Percentiles rank a stretch among this genome's conserved stretches.
Evolutionary conservation across 2,329 filamentous ascomycete genomes (phyloP).

Genomic region (Drechslerella stenobrocha): DNA sequence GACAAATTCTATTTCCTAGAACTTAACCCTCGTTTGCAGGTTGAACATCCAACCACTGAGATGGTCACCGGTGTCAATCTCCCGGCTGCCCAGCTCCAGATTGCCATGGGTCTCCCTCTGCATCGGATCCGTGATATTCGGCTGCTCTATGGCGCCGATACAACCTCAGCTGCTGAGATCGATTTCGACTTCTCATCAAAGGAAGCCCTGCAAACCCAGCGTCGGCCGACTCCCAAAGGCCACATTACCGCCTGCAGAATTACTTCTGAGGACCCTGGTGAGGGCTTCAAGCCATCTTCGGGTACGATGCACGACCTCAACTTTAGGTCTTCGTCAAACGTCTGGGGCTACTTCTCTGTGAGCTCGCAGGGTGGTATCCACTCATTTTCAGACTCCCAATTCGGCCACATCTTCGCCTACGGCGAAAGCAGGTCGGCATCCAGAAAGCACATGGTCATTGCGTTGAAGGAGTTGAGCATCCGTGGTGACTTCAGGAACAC

Average conservation of each 20-base stretch:
- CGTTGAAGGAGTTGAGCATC: slow-evolving; percentile 97
- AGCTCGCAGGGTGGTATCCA: slow-evolving; percentile 95
- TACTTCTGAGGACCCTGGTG: slow-evolving; percentile 96
- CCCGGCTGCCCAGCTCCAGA: slow-evolving; percentile 94
- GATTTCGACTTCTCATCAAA: slow-evolving; percentile 95
- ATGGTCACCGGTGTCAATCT: slow-evolving; percentile 99
- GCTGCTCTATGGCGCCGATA: slow-evolving; percentile 91
- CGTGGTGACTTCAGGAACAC: slow-evolving; percentile 99
- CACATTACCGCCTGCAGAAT: slow-evolving; percentile 99
- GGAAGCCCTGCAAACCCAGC: slow-evolving; percentile 79
- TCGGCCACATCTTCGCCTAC: slow-evolving; percentile 98
- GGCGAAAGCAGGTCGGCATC: slow-evolving; percentile 96
- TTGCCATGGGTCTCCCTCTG: slow-evolving; percentile 96
- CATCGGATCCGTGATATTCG: slow-evolving; percentile 96
- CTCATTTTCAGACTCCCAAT: slow-evolving; percentile 98
- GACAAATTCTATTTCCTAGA: slow-evolving; percentile 99
- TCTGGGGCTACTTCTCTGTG: slow-evolving; percentile 99
- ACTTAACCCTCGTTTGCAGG: slow-evolving; percentile 96
- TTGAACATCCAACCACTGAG: slow-evolving; percentile 98
- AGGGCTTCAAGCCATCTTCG: slow-evolving; percentile 99
- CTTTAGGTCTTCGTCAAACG: slow-evolving; percentile 97
- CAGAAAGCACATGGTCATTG: slow-evolving; percentile 98
- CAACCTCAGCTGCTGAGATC: slow-evolving; percentile 80
- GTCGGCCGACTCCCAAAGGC: slow-evolving; percentile 87
- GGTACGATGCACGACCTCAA: slow-evolving; percentile 99